phyloP scores from a whole-genome alignment of 345 rosid species.

The Raphanus raphanistrum region DNA sequence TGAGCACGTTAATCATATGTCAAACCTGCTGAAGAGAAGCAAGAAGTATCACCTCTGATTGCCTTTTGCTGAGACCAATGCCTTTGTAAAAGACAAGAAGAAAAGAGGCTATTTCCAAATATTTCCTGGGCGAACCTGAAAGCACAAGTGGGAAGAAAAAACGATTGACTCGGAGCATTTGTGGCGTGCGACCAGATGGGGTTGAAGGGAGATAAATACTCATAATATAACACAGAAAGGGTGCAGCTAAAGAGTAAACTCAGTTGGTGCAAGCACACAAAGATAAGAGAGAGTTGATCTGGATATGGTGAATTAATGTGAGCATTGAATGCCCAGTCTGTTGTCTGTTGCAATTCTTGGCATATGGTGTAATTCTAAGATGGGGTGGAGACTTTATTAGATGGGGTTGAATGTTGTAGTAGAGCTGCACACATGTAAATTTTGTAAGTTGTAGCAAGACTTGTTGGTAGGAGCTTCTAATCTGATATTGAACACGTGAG shows the following conservation, averaged over 20 bases:
- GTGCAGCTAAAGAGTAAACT: slow-evolving; percentile 7
- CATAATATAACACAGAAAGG: slow-evolving; percentile 6
- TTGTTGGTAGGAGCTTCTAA: too few relatives aligned
- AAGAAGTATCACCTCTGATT: slow-evolving; percentile 56
- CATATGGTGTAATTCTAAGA: slow-evolving; percentile 12
- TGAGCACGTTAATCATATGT: slow-evolving; percentile 60
- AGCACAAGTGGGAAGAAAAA: slow-evolving; percentile 4
- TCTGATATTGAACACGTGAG: not conserved
- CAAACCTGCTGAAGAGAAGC: slow-evolving; percentile 73
- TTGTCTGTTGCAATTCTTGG: not conserved
- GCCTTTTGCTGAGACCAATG: slow-evolving; percentile 18
- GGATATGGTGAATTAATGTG: slow-evolving; percentile 3
- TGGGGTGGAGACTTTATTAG: not conserved
- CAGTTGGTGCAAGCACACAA: not conserved
- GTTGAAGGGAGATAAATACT: not conserved
- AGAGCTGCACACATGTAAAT: slow-evolving; percentile 8
- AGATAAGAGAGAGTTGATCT: slow-evolving; percentile 9
- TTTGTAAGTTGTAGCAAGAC: not conserved
- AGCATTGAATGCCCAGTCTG: slow-evolving; percentile 4
- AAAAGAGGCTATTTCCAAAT: not conserved
- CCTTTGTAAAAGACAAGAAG: not conserved
- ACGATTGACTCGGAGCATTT: not conserved
- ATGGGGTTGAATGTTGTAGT: slow-evolving; percentile 12
- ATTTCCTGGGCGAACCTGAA: slow-evolving; percentile 1
- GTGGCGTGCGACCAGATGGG: slow-evolving; percentile 3